Evolutionary conservation across 805 yeast species (phyloP).

Genomic region (Wickerhamomyces bisporus): DNA sequence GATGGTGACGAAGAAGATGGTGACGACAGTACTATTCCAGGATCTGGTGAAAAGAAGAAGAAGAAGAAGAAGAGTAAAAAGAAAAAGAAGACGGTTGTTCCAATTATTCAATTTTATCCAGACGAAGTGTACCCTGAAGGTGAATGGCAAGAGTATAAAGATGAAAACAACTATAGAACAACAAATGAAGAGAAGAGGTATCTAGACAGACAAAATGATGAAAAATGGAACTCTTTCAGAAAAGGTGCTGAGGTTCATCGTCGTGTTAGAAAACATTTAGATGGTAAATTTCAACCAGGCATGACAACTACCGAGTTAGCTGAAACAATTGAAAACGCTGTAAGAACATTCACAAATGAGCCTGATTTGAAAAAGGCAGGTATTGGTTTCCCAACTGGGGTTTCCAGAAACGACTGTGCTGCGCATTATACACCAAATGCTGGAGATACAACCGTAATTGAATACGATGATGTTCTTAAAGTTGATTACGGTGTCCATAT

Average conservation of each 20-base stretch:
- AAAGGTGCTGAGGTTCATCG: slow-evolving; percentile 96
- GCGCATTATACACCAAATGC: slow-evolving; percentile 98
- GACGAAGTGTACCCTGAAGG: slow-evolving; percentile 81
- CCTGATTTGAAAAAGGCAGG: slow-evolving; percentile 69
- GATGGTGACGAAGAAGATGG: slow-evolving; percentile 25
- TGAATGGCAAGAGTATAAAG: slow-evolving; percentile 72
- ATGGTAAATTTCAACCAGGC: slow-evolving; percentile 75
- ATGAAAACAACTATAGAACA: slow-evolving; percentile 61
- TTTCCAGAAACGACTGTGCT: slow-evolving; percentile 88
- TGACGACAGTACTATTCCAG: slow-evolving; percentile 25
- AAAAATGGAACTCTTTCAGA: slow-evolving; percentile 81
- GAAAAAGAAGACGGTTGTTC: slow-evolving; percentile 49
- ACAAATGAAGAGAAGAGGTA: slow-evolving; percentile 86
- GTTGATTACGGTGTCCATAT: slow-evolving; percentile 97
- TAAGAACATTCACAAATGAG: slow-evolving; percentile 64
- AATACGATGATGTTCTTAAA: slow-evolving; percentile 90
- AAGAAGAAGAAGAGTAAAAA: slow-evolving; percentile 59
- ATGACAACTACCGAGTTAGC: slow-evolving; percentile 90
- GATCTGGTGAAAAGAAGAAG: slow-evolving; percentile 29
- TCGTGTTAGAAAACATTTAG: slow-evolving; percentile 79
- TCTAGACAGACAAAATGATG: slow-evolving; percentile 53
- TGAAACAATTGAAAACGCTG: slow-evolving; percentile 80
- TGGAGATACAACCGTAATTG: slow-evolving; percentile 78
- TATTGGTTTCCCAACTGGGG: slow-evolving; percentile 97
- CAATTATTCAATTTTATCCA: slow-evolving; percentile 64